These are phyloP conservation scores for Bryum argenteum DNA, from an alignment of 225 moss, liverwort and hornwort species.

Conservation along the genomic window DNA sequence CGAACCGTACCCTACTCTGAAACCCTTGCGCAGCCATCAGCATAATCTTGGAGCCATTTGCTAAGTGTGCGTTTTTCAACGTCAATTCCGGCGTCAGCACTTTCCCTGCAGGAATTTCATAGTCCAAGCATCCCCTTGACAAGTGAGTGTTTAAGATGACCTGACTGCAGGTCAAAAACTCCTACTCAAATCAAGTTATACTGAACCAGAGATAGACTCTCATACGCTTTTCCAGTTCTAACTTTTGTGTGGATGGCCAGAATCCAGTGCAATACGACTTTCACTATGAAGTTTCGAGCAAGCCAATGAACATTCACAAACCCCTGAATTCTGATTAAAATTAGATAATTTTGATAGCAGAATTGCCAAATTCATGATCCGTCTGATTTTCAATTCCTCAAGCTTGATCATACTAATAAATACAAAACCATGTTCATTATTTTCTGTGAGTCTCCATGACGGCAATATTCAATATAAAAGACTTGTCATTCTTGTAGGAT, in stretches of 20 bases:
- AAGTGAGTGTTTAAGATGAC: conserved; percentile 1
- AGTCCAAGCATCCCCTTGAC: conserved; percentile 1
- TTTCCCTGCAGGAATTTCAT: conserved; percentile 60
- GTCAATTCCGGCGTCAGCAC: conserved; percentile 75
- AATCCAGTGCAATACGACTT: neutral
- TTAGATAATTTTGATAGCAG: neutral
- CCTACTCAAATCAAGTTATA: neutral
- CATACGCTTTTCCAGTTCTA: neutral
- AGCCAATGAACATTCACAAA: neutral
- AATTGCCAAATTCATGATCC: neutral
- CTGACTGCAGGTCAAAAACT: neutral
- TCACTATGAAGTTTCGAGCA: neutral
- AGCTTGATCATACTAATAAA: neutral
- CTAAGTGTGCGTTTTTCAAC: conserved; percentile 61
- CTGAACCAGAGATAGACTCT: neutral
- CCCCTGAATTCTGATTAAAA: neutral
- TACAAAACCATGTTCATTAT: neutral
- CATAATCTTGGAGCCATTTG: conserved; percentile 90
- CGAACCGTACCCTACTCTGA: conserved; percentile 73
- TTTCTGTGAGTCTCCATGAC: neutral
- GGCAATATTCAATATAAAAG: neutral
- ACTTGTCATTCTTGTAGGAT: neutral
- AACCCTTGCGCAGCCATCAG: conserved; percentile 94
- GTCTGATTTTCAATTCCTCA: neutral
- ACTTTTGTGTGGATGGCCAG: neutral